These are phyloP conservation scores for Scopulariopsis brevicaulis DNA, from an alignment of 2,329 filamentous ascomycete genomes.

Conservation along the genomic window DNA sequence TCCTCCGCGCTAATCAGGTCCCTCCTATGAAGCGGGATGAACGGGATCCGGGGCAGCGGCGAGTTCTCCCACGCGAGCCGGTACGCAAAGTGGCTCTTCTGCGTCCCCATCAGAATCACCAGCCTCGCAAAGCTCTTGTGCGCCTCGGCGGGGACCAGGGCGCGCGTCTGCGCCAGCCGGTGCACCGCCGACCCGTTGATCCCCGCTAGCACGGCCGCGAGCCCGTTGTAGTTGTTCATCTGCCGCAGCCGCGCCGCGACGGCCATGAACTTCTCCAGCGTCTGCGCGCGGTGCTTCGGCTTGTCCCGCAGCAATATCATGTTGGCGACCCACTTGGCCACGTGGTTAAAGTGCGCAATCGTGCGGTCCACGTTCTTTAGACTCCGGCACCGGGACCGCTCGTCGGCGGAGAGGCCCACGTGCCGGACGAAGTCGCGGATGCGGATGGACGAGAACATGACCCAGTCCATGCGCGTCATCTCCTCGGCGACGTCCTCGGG, in stretches of 20 bases:
- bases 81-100: slow-evolving; percentile 89
- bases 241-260: slow-evolving; percentile 78
- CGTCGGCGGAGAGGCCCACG: slow-evolving; percentile 61
- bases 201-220: slow-evolving; percentile 88
- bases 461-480: slow-evolving; percentile 92
- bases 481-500: slow-evolving; percentile 83
- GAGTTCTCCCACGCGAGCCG: slow-evolving; percentile 97
- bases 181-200: slow-evolving; percentile 83
- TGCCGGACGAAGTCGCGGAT: slow-evolving; percentile 89
- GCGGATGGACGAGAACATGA: slow-evolving; percentile 92
- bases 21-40: slow-evolving; percentile 77
- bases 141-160: slow-evolving; percentile 58
- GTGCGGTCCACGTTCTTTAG: slow-evolving; percentile 85
- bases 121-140: slow-evolving; percentile 82
- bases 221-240: slow-evolving; percentile 92
- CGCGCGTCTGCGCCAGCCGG: slow-evolving; percentile 68
- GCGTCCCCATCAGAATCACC: slow-evolving; percentile 83
- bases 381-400: slow-evolving; percentile 65
- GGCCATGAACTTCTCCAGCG: slow-evolving; percentile 92
- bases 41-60: slow-evolving; percentile 79
- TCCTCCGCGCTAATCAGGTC: slow-evolving; percentile 89
- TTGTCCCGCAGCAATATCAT: slow-evolving; percentile 87
- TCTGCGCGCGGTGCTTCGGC: slow-evolving; percentile 82
- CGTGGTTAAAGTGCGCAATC: slow-evolving; percentile 85
- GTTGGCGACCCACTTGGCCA: slow-evolving; percentile 72